Evolutionary conservation across 352 stramenopile species (phyloP).

Genomic region (Phytopythium aichiense): DNA sequence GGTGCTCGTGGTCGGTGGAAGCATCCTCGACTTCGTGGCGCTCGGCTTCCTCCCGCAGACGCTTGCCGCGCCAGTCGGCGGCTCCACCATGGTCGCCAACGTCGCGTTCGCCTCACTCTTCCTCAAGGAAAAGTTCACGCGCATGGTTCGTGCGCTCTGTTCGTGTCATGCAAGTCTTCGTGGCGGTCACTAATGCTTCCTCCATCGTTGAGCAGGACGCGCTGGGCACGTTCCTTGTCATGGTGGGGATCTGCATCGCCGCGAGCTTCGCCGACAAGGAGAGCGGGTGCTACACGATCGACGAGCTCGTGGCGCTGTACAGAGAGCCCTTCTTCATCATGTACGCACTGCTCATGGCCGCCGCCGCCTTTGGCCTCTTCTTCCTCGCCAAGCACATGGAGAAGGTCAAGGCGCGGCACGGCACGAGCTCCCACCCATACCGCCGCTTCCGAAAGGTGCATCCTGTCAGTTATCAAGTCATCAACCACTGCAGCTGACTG

Average conservation of each 20-base stretch:
- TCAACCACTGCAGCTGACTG: neutral
- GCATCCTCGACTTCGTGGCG: conserved; percentile 68
- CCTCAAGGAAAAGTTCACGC: conserved; percentile 69
- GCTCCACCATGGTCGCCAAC: conserved; percentile 82
- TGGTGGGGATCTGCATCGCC: conserved; percentile 73
- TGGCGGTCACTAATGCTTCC: neutral
- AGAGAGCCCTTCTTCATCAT: conserved; percentile 51
- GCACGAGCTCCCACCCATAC: conserved; percentile 42
- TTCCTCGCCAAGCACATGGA: conserved; percentile 43
- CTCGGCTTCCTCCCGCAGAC: conserved; percentile 79
- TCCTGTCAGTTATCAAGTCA: neutral
- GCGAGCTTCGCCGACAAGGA: conserved; percentile 76
- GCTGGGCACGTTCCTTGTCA: conserved; percentile 59
- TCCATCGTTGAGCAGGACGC: conserved; percentile 31
- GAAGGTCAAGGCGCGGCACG: conserved; percentile 28
- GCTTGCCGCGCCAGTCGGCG: conserved; percentile 71
- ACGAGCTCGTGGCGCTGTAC: conserved; percentile 70
- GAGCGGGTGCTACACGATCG: conserved; percentile 69
- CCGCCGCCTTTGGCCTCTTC: conserved; percentile 35
- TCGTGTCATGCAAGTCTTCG: too few species aligned
- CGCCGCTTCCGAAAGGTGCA: conserved; percentile 39
- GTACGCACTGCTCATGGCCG: conserved; percentile 53
- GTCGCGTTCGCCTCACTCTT: conserved; percentile 78
- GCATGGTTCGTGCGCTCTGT: conserved; percentile 12
- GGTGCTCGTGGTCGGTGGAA: conserved; percentile 64